Evolutionary conservation across 169 alveolate genomes (phyloP), one percentile per base, ranked within the genome.

Genomic region (Cryptosporidium canis): DNA sequence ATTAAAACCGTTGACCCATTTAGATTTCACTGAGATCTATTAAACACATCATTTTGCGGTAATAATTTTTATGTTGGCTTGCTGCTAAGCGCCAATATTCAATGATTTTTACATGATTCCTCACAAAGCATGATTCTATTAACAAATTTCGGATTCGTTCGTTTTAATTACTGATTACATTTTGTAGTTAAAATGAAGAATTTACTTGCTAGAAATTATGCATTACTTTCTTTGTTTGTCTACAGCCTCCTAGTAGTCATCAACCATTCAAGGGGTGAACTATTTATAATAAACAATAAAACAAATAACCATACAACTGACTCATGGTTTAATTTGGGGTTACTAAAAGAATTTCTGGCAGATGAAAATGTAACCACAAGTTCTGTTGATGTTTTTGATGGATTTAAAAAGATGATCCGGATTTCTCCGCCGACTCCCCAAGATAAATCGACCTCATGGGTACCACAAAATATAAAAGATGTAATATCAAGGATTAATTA

Each of bases 251-350:
- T 39, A 16, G n/a, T 35, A 35, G 63, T 4, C 3, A 7, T 51
- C 24, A 51, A 9, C 33, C n/a, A 29, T 7, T 39, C 45, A 31
- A 61, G 29, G 8, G 24, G 68, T 16, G 68, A 61, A 61, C 33
- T 61, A n/a, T 61, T 61, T 35, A 61, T 61, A 14, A 31, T 61
- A 9, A 27, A 14, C 27, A 61, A 27, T 21, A 51, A 51, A 51
- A 33, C 63, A 8, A 61, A 39, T 29, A 61, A 61, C 37, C 68
- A 31, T 2, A 61, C 68, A 27, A 61, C n/a, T 61, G 61, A 55
- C 7, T 77, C 77, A 21, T 77, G 87, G 87, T 77, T 77, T 58
- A 63, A 63, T 14, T 8, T 77, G 61, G 64, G 37, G n/a, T 11
- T 41, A 45, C 8, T 55, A 48, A 77, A 33, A 31, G 87, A 63